Percentiles rank a stretch among this genome's conserved stretches.
Evolutionary conservation across 352 stramenopile species (phyloP).

Genomic region (Globisporangium carolinianum): DNA sequence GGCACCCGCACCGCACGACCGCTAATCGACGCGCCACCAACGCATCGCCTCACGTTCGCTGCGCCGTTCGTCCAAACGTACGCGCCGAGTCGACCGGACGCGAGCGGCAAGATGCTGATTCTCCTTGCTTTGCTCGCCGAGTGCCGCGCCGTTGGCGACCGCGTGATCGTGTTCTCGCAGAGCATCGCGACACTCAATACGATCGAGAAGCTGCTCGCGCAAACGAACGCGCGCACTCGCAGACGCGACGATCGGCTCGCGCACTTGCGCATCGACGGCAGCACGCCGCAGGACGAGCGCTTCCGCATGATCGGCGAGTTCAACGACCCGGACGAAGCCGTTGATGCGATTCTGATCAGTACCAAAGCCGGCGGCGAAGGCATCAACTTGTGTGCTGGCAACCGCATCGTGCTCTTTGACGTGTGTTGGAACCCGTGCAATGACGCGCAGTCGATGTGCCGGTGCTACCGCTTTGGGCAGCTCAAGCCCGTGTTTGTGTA

Average conservation of each 20-base stretch:
- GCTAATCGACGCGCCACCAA: background rate
- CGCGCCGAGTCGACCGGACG: slow-evolving; percentile 36
- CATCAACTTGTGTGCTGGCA: slow-evolving; percentile 86
- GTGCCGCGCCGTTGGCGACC: slow-evolving; percentile 67
- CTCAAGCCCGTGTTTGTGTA: slow-evolving; percentile 91
- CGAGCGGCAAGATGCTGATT: slow-evolving; percentile 86
- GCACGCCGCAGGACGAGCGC: slow-evolving; percentile 66
- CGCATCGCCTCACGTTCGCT: slow-evolving; percentile 72
- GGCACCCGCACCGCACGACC: background rate
- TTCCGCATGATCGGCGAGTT: slow-evolving; percentile 79
- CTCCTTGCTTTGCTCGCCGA: slow-evolving; percentile 72
- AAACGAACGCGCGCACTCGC: slow-evolving; percentile 49
- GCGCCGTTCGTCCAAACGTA: slow-evolving; percentile 57
- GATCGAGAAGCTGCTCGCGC: slow-evolving; percentile 62
- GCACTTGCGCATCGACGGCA: slow-evolving; percentile 80
- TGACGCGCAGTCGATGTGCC: slow-evolving; percentile 90
- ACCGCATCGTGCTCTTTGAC: slow-evolving; percentile 89
- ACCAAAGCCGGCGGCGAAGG: slow-evolving; percentile 84
- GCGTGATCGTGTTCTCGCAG: slow-evolving; percentile 87
- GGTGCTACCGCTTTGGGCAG: slow-evolving; percentile 90
- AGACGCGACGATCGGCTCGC: slow-evolving; percentile 37
- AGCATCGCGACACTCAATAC: slow-evolving; percentile 83
- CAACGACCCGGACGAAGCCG: slow-evolving; percentile 74
- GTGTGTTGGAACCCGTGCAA: slow-evolving; percentile 91
- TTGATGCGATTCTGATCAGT: slow-evolving; percentile 84